Percentiles rank a stretch among this genome's conserved stretches.
These are phyloP conservation scores for peach (Prunus persica) DNA, from an alignment of 306 rosid genomes.

Conservation along the genomic window Prunus_persica_NCBIv2 NC_034010.1:15655001-15655500, in stretches of 20 bases:
- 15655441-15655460: conserved; percentile 78
- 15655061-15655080: not conserved
- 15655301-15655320: not conserved
- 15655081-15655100: not conserved
- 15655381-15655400: conserved; percentile 3
- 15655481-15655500: conserved; percentile 91
- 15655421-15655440: conserved; percentile 16
- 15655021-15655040: not conserved
- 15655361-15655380: conserved; percentile 11
- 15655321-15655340: not conserved
- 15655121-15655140: not conserved
- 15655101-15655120: not conserved
- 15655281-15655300: not conserved
- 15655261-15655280: not conserved
- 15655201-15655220: not conserved
- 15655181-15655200: not conserved
- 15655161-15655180: too few species aligned
- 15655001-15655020: not conserved
- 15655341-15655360: not conserved
- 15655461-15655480: conserved; percentile 68
- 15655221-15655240: not conserved
- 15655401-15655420: not conserved
- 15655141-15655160: too few species aligned
- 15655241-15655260: not conserved
- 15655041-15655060: not conserved